Percentiles rank a stretch among this genome's conserved stretches.
phyloP scores from a whole-genome alignment of 1,284 basidiomycete species.

The Microbotryomycetes sp. region DNA sequence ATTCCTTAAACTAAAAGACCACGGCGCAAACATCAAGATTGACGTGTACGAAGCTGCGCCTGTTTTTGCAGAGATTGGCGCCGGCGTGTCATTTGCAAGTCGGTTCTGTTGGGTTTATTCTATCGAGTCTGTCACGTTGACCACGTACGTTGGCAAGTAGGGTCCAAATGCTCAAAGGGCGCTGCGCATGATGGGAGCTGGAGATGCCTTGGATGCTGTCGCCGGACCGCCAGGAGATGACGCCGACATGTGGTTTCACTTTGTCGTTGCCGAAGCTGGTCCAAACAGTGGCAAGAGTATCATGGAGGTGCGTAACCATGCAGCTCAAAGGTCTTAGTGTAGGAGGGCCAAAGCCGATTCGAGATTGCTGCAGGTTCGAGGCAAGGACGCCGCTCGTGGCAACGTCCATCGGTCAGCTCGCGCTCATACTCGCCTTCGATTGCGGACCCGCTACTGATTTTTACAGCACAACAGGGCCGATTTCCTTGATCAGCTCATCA shows the following conservation, averaged over 20 bases:
- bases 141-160: background rate
- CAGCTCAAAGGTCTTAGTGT: too few relatives aligned
- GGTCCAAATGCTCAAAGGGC: conserved; percentile 12
- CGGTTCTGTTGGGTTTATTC: conserved; percentile 3
- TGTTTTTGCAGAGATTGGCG: conserved; percentile 28
- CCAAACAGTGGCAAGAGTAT: conserved; percentile 21
- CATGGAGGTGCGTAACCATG: conserved; percentile 11
- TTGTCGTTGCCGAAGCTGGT: background rate
- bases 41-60: background rate
- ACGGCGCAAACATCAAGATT: background rate
- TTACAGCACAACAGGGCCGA: conserved; percentile 17
- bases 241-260: background rate
- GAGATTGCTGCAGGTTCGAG: conserved; percentile 12
- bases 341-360: conserved; percentile 8
- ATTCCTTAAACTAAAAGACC: background rate
- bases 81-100: conserved; percentile 18
- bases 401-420: conserved; percentile 23
- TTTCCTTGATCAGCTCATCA: conserved; percentile 27
- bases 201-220: background rate
- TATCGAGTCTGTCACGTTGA: background rate
- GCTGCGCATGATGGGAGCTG: conserved; percentile 12
- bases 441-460: background rate
- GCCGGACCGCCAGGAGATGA: conserved; percentile 4
- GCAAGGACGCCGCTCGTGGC: conserved; percentile 4
- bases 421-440: background rate